These are phyloP conservation scores for Yarrowia bubula DNA, from an alignment of 805 yeast genomes.

Conservation along the genomic window DNA sequence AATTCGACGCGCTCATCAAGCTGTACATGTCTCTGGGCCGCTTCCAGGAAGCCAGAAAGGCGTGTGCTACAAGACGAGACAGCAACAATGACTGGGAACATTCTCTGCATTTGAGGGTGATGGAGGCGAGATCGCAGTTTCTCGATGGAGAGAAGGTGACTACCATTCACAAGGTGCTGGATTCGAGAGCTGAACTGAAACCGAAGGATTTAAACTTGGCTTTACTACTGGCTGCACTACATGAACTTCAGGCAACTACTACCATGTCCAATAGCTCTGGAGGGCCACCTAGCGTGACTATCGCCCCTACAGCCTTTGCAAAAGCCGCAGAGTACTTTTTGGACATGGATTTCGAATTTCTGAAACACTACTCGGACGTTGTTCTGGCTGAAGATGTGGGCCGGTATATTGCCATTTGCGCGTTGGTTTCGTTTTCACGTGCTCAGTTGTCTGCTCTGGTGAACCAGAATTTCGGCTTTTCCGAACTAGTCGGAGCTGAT, in stretches of 20 bases:
- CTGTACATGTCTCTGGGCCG: not conserved
- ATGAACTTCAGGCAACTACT: conserved; percentile 10
- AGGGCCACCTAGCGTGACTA: not conserved
- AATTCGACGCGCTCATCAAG: not conserved
- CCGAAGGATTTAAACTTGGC: conserved; percentile 9
- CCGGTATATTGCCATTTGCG: conserved; percentile 1
- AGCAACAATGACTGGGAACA: conserved; percentile 23
- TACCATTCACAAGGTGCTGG: conserved; percentile 6
- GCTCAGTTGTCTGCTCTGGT: conserved; percentile 13
- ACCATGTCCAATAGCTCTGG: not conserved
- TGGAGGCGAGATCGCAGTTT: conserved; percentile 11
- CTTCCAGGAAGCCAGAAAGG: conserved; percentile 4
- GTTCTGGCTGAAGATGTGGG: not conserved
- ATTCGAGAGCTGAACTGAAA: not conserved
- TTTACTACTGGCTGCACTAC: not conserved
- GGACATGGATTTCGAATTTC: conserved; percentile 17
- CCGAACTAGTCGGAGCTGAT: not conserved
- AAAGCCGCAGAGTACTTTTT: conserved; percentile 18
- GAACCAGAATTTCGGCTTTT: conserved; percentile 1
- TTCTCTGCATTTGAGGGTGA: conserved; percentile 7
- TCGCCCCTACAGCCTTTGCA: not conserved
- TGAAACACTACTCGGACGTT: not conserved
- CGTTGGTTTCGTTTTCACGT: not conserved
- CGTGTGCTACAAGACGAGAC: conserved; percentile 1
- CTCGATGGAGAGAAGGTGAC: conserved; percentile 13